phyloP scores from a whole-genome alignment of 1,284 basidiomycete species.

The Rhodotorula sp. region DNA sequence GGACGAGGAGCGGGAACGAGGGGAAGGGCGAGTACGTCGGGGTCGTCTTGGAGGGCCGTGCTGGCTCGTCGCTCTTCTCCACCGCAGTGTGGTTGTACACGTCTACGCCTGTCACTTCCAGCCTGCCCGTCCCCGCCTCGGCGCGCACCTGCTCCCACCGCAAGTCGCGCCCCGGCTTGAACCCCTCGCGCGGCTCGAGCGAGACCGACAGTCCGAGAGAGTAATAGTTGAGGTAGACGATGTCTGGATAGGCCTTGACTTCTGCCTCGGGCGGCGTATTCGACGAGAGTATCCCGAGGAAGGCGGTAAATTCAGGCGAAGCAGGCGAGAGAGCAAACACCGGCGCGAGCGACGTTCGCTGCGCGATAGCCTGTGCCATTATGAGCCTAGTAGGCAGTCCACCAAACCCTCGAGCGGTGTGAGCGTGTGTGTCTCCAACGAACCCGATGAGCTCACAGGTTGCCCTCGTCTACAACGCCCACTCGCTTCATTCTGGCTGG shows the following conservation, averaged over 20 bases:
- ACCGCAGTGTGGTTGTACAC: conserved; percentile 64
- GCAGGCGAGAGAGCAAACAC: conserved; percentile 6
- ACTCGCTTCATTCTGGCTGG: not conserved
- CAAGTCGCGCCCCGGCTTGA: conserved; percentile 46
- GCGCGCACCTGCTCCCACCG: conserved; percentile 55
- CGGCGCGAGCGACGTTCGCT: not conserved
- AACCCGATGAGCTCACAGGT: not conserved
- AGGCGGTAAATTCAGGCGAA: not conserved
- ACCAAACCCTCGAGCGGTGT: not conserved
- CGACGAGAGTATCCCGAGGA: conserved; percentile 23
- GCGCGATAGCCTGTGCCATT: too few species aligned
- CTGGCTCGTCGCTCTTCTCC: conserved; percentile 6
- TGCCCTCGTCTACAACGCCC: not conserved
- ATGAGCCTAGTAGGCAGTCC: too few species aligned
- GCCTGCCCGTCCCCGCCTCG: conserved; percentile 49
- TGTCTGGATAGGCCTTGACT: conserved; percentile 73
- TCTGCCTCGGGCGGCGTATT: conserved; percentile 54
- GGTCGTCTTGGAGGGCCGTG: not conserved
- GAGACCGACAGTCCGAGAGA: conserved; percentile 73
- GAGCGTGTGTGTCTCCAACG: not conserved
- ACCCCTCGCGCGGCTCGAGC: conserved; percentile 58
- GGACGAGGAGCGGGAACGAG: conserved; percentile 60
- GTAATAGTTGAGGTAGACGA: conserved; percentile 79
- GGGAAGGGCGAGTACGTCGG: conserved; percentile 40
- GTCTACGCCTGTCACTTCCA: conserved; percentile 70